These are phyloP conservation scores for Hanseniaspora clermontiae DNA, from an alignment of 805 yeast species.

Conservation along the genomic window DNA sequence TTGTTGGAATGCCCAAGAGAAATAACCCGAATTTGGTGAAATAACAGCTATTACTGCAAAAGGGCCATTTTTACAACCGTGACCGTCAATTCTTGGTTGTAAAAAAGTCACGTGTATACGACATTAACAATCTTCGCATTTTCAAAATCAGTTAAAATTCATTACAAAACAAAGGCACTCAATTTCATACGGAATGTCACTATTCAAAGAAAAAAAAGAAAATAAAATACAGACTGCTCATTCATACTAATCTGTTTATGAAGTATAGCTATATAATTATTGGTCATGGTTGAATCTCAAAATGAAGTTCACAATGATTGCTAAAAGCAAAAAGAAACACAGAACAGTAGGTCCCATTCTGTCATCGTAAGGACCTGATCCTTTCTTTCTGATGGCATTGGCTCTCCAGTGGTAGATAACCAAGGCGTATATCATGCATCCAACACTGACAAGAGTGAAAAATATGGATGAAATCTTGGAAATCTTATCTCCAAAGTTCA, in stretches of 20 bases:
- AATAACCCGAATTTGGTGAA: too few relatives aligned
- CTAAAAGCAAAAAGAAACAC: slow-evolving; percentile 81
- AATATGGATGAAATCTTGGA: slow-evolving; percentile 89
- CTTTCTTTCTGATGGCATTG: slow-evolving; percentile 92
- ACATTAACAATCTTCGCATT: too few relatives aligned
- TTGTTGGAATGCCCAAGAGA: too few relatives aligned
- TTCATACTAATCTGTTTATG: too few relatives aligned
- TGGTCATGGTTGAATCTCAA: slow-evolving; percentile 40
- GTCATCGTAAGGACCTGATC: slow-evolving; percentile 98
- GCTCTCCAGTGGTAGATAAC: slow-evolving; percentile 99
- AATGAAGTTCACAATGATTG: slow-evolving; percentile 85
- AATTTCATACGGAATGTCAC: too few relatives aligned
- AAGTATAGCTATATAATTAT: background rate
- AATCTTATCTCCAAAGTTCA: slow-evolving; percentile 89
- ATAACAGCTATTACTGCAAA: too few relatives aligned
- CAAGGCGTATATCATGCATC: slow-evolving; percentile 91
- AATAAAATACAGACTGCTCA: background rate
- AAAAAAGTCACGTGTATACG: too few relatives aligned
- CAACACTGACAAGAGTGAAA: slow-evolving; percentile 93
- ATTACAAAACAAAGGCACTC: too few relatives aligned
- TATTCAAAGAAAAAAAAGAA: too few relatives aligned
- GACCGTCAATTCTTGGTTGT: too few relatives aligned
- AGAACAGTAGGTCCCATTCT: slow-evolving; percentile 96
- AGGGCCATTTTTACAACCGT: too few relatives aligned
- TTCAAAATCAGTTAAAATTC: too few relatives aligned